Percentiles rank a stretch among this genome's conserved stretches.
These are phyloP conservation scores for Solioccasus polychromus DNA, from an alignment of 768 basidiomycete genomes.

Conservation along the genomic window DNA sequence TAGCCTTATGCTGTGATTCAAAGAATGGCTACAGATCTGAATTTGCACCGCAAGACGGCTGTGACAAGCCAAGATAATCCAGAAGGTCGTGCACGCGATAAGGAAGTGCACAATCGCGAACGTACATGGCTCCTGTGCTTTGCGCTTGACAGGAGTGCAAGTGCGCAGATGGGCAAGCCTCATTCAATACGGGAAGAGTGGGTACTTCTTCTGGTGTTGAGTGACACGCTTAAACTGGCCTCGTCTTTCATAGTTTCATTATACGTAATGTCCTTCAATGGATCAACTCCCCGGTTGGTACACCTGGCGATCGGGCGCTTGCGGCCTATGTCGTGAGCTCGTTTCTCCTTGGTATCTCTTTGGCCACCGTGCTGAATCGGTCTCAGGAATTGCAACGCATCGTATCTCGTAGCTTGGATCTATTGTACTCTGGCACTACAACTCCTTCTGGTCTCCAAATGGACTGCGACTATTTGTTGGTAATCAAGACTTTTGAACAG, in stretches of 20 bases:
- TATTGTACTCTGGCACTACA: constrained; percentile 81
- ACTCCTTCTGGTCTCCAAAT: constrained; percentile 79
- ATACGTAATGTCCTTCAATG: constrained; percentile 80
- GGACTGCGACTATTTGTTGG: constrained; percentile 80
- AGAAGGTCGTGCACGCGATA: constrained; percentile 77
- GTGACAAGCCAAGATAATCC: constrained; percentile 58
- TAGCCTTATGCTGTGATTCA: constrained; percentile 10
- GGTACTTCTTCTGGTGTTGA: constrained; percentile 29
- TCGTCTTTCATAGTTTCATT: constrained; percentile 56
- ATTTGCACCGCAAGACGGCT: constrained; percentile 85
- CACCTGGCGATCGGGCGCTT: constrained; percentile 63
- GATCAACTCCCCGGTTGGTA: constrained; percentile 64
- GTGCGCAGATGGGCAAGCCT: constrained; percentile 97
- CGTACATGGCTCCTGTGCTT: constrained; percentile 92
- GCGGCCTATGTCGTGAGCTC: constrained; percentile 71
- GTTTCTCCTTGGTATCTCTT: background rate
- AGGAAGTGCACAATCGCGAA: constrained; percentile 91
- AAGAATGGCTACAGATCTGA: constrained; percentile 95
- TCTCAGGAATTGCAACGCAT: constrained; percentile 82
- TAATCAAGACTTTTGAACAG: constrained; percentile 81
- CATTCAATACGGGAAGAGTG: constrained; percentile 92
- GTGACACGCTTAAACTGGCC: background rate
- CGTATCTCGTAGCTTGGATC: constrained; percentile 82
- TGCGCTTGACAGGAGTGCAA: constrained; percentile 82
- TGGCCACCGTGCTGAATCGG: background rate